Evolutionary conservation across 805 yeast species (phyloP).

Genomic region (Starmerella stigmatis): DNA sequence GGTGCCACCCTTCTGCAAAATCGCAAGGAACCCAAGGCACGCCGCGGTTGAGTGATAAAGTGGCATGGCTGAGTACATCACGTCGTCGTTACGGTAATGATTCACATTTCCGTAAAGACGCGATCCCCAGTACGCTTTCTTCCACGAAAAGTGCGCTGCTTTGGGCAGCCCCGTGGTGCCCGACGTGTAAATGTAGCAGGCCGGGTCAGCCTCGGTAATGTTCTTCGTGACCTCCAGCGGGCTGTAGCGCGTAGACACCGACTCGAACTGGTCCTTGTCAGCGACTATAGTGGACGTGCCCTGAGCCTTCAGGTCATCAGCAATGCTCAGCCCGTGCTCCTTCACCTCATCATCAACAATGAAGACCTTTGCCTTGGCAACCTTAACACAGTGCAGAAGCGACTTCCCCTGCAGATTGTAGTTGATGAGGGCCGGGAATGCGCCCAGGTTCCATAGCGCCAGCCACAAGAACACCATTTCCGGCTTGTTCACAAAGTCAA

Average conservation of each 20-base stretch:
- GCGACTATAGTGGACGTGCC: constrained; percentile 23
- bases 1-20: constrained; percentile 57
- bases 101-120: constrained; percentile 59
- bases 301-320: constrained; percentile 31
- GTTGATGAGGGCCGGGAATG: constrained; percentile 76
- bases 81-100: constrained; percentile 44
- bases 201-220: constrained; percentile 45
- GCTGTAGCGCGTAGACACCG: constrained; percentile 20
- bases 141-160: constrained; percentile 88
- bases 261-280: constrained; percentile 38
- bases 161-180: constrained; percentile 95
- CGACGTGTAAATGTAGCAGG: constrained; percentile 73
- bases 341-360: constrained; percentile 67
- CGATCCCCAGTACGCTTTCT: constrained; percentile 65
- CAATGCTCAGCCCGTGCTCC: constrained; percentile 42
- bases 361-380: constrained; percentile 52
- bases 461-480: constrained; percentile 70
- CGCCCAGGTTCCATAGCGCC: constrained; percentile 86
- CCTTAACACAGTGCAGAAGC: constrained; percentile 65
- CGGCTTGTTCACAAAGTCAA: constrained; percentile 76
- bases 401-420: constrained; percentile 66
- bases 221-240: constrained; percentile 38
- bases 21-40: constrained; percentile 68
- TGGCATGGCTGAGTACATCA: constrained; percentile 86
- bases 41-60: constrained; percentile 92